A percentile compares a stretch with the other conserved stretches of the same genome.
phyloP scores from a whole-genome alignment of 768 basidiomycete species.

The Scleroderma citrinum region DNA sequence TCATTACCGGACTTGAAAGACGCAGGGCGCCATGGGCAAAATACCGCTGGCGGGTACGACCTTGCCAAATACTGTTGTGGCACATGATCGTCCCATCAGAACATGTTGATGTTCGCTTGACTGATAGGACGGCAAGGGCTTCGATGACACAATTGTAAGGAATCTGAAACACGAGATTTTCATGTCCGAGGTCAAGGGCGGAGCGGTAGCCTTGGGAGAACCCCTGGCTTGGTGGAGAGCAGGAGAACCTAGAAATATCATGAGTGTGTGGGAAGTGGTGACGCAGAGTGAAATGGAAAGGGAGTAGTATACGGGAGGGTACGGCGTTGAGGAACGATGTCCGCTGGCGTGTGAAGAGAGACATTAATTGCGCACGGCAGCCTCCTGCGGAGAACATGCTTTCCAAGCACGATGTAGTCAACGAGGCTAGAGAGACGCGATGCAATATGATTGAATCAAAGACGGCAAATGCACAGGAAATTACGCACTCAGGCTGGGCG shows the following conservation, averaged over 20 bases:
- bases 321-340: slow-evolving; percentile 4
- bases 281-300: background rate
- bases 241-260: slow-evolving; percentile 13
- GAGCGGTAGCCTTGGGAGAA: background rate
- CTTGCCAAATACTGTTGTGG: slow-evolving; percentile 12
- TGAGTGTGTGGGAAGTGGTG: background rate
- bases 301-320: background rate
- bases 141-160: slow-evolving; percentile 21
- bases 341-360: slow-evolving; percentile 6
- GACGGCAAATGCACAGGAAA: slow-evolving; percentile 11
- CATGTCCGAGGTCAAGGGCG: slow-evolving; percentile 29
- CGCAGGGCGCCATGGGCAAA: slow-evolving; percentile 9
- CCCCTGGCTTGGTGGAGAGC: slow-evolving; percentile 1
- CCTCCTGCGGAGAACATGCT: slow-evolving; percentile 8
- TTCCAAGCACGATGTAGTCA: slow-evolving; percentile 11
- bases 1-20: slow-evolving; percentile 20
- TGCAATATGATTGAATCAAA: background rate
- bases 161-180: slow-evolving; percentile 27
- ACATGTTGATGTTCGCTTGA: slow-evolving; percentile 22
- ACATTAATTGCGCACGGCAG: slow-evolving; percentile 7
- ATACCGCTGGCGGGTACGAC: slow-evolving; percentile 11
- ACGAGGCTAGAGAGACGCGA: slow-evolving; percentile 9
- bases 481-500: slow-evolving; percentile 2
- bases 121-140: slow-evolving; percentile 21
- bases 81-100: slow-evolving; percentile 20